Base-by-base conservation (phyloP, 371 early-diverging fungal genomes). In the Circinella minor region DNA sequence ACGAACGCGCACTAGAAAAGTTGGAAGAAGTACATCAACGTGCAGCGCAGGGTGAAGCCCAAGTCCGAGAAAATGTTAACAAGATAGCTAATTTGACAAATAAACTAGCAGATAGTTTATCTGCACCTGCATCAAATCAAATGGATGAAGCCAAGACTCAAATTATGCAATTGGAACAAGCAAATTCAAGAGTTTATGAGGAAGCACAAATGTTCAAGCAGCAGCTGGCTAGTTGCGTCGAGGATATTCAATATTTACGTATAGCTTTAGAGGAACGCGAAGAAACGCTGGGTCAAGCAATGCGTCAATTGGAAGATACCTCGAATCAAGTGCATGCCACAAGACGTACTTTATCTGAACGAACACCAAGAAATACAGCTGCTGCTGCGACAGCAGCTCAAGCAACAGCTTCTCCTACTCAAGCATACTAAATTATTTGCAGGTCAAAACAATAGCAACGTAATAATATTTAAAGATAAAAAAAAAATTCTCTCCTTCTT, bases 271-370 rank as follows among this genome's bases (percentile, higher is more conserved):
- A 73, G 37, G 85, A 87, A 71, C 79, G 84, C 14, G 89, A 90
- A 72, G 77, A 80, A 46, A 68, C 82, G 4, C 60, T 90, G 11
- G 69, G 72, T 36, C 79, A 78, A 48, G 86, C 80, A 37, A 72
- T 77, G 39, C 76, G 81, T 46, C 81, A 81, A 48, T 66, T 88
- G 7, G 88, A 89, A 62, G 84, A 86, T 49, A 75, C 82, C 36
- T 84, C 88, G 66, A 83, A 87, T 13, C 86, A 88, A 63, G 60
- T 90, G 37, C 81, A 81, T 14, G 80, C 86, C 77, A 74, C 89
- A 77, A 82, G 82, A 74, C 86, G 86, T 61, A 83, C 87, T 10
- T 83, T 90, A 84, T 77, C 79, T 20, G 83, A 88, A 69, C 80
- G 81, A 73, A 78, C 82, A 10, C 73, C 82, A 7, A 27, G 27